Evolutionary conservation across 352 stramenopile species (phyloP).

Genomic region (Pythium brassicae): DNA sequence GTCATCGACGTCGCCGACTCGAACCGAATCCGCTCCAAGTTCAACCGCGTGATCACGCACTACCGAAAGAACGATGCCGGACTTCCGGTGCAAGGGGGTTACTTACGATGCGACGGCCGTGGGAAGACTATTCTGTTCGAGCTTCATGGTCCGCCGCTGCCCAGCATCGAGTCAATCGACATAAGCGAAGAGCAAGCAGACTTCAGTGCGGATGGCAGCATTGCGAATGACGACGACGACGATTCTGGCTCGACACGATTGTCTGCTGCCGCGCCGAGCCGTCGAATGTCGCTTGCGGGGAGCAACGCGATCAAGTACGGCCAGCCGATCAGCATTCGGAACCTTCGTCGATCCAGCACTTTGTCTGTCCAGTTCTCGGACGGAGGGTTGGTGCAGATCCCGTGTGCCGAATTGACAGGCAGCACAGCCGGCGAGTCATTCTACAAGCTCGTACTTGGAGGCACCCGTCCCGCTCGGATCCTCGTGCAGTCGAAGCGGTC

Average conservation of each 20-base stretch:
- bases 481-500: slow-evolving; percentile 39
- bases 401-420: slow-evolving; percentile 40
- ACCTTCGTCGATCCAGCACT: slow-evolving; percentile 40
- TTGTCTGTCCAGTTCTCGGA: slow-evolving; percentile 61
- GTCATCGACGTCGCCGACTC: slow-evolving; percentile 80
- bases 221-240: neutral
- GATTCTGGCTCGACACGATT: slow-evolving; percentile 1
- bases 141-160: slow-evolving; percentile 54
- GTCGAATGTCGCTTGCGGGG: slow-evolving; percentile 14
- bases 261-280: slow-evolving; percentile 1
- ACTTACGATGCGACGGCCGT: slow-evolving; percentile 68
- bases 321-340: slow-evolving; percentile 29
- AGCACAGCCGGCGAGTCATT: slow-evolving; percentile 31
- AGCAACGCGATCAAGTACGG: slow-evolving; percentile 32
- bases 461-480: slow-evolving; percentile 46
- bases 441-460: slow-evolving; percentile 47
- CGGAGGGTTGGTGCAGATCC: slow-evolving; percentile 39
- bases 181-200: slow-evolving; percentile 21
- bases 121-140: slow-evolving; percentile 73
- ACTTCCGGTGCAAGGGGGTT: slow-evolving; percentile 51
- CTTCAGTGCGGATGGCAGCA: slow-evolving; percentile 11
- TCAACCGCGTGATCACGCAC: slow-evolving; percentile 81
- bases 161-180: slow-evolving; percentile 48
- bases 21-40: slow-evolving; percentile 76
- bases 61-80: slow-evolving; percentile 62